phyloP scores from a whole-genome alignment of 495 filamentous ascomycete genomes.

The Penicillium psychrofluorescens region DNA sequence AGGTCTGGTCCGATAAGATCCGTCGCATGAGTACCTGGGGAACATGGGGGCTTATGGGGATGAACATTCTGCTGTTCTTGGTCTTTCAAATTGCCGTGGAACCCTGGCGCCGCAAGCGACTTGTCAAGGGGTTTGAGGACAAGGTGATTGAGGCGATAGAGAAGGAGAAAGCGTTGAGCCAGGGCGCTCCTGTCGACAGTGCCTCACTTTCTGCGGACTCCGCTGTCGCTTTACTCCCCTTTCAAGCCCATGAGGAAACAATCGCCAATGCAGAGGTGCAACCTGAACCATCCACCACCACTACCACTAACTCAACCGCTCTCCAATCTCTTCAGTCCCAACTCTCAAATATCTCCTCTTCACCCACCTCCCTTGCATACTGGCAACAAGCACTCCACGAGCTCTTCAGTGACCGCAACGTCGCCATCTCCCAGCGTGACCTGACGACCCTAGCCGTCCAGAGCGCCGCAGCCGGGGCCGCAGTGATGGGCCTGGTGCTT shows the following conservation, averaged over 20 bases:
- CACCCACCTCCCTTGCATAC: slow-evolving; percentile 23
- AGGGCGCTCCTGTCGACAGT: slow-evolving; percentile 15
- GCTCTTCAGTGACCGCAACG: slow-evolving; percentile 60
- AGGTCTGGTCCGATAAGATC: slow-evolving; percentile 98
- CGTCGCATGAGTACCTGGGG: slow-evolving; percentile 94
- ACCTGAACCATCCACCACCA: slow-evolving; percentile 3
- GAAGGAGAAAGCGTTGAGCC: slow-evolving; percentile 48
- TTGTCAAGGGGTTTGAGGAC: slow-evolving; percentile 71
- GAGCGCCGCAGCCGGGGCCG: slow-evolving; percentile 65
- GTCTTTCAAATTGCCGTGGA: slow-evolving; percentile 89
- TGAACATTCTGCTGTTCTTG: slow-evolving; percentile 86
- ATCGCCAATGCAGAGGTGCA: no score
- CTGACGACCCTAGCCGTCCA: slow-evolving; percentile 63
- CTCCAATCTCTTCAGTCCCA: slow-evolving; percentile 17
- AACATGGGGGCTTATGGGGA: slow-evolving; percentile 95
- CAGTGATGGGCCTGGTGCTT: slow-evolving; percentile 52
- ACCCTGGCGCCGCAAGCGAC: slow-evolving; percentile 75
- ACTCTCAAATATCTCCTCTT: slow-evolving; percentile 13
- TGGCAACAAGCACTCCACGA: slow-evolving; percentile 46
- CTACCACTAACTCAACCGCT: slow-evolving; percentile 4
- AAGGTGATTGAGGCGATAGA: slow-evolving; percentile 79
- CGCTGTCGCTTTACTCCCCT: not conserved
- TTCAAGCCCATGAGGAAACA: no score
- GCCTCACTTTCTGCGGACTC: slow-evolving; percentile 6
- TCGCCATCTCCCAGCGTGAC: slow-evolving; percentile 66